phyloP scores from a whole-genome alignment of 257 asterid genomes.

The Plantago elongata region DNA sequence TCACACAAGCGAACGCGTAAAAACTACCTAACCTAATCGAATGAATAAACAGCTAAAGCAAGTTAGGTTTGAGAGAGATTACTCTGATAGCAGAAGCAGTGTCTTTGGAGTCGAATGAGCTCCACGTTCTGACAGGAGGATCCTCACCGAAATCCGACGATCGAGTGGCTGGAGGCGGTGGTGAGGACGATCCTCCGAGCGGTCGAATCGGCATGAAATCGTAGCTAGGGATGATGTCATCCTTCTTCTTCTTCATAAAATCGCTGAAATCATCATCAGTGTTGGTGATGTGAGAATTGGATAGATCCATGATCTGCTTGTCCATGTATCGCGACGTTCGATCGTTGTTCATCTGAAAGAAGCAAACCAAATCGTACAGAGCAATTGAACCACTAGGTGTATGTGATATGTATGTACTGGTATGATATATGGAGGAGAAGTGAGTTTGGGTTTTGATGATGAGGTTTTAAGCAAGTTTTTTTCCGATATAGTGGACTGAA shows the following conservation, averaged over 20 bases:
- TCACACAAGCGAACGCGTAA: no score
- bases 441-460: no score
- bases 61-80: neutral
- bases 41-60: no score
- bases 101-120: conserved; percentile 38
- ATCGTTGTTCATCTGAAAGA: conserved; percentile 1
- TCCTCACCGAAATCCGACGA: conserved; percentile 25
- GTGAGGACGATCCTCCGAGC: conserved; percentile 4
- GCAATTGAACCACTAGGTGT: neutral
- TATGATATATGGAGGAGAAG: no score
- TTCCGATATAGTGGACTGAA: no score
- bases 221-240: conserved; percentile 26
- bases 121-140: conserved; percentile 27
- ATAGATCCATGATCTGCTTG: conserved; percentile 72
- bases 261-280: conserved; percentile 34
- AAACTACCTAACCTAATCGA: no score
- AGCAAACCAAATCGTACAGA: neutral
- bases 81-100: conserved; percentile 33
- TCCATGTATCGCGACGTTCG: conserved; percentile 44
- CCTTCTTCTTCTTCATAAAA: conserved; percentile 44
- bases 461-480: no score
- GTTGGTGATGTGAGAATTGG: conserved; percentile 28
- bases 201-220: conserved; percentile 21
- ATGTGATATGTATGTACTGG: no score
- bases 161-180: conserved; percentile 10